Percentiles rank a stretch among this genome's conserved stretches.
Evolutionary conservation across 2,329 filamentous ascomycete genomes (phyloP).

Genomic region (Phialocephala subalpina): DNA sequence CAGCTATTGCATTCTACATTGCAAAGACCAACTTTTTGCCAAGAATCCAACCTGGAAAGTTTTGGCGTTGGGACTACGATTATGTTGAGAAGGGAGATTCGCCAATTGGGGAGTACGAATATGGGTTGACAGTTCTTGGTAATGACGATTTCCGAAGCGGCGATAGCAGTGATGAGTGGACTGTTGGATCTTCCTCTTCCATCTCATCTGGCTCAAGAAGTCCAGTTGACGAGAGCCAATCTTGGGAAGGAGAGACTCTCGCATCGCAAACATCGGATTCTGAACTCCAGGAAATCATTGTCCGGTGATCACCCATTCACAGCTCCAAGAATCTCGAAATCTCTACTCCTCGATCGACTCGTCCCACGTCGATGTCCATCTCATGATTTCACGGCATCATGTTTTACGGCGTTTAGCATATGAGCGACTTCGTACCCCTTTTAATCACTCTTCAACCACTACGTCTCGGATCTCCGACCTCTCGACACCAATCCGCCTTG

Average conservation of each 20-base stretch:
- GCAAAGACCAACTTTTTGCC: slow-evolving; percentile 83
- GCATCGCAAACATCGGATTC: slow-evolving; percentile 44
- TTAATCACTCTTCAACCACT: slow-evolving; percentile 29
- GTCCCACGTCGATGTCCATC: slow-evolving; percentile 33
- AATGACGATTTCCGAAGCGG: slow-evolving; percentile 41
- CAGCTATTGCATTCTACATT: slow-evolving; percentile 82
- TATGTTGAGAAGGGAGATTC: slow-evolving; percentile 84
- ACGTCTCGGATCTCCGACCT: slow-evolving; percentile 25
- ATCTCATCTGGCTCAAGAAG: slow-evolving; percentile 45
- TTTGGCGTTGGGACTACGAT: slow-evolving; percentile 93
- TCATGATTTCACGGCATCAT: slow-evolving; percentile 45
- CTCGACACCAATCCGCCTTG: slow-evolving; percentile 33
- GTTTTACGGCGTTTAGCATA: slow-evolving; percentile 44
- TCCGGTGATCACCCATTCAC: slow-evolving; percentile 32
- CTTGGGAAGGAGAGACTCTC: slow-evolving; percentile 65
- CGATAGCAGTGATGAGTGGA: slow-evolving; percentile 85
- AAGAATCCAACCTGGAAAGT: slow-evolving; percentile 82
- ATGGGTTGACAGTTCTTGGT: slow-evolving; percentile 50
- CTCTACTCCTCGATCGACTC: slow-evolving; percentile 26
- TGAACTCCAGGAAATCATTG: slow-evolving; percentile 42
- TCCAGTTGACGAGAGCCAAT: slow-evolving; percentile 61
- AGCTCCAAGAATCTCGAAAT: slow-evolving; percentile 19
- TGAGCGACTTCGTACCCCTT: slow-evolving; percentile 38
- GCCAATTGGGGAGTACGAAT: slow-evolving; percentile 62
- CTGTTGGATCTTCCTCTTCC: slow-evolving; percentile 79